Conservation (phyloP, 2,329 filamentous ascomycete genomes). For the Penicillium frequentans region DNA sequence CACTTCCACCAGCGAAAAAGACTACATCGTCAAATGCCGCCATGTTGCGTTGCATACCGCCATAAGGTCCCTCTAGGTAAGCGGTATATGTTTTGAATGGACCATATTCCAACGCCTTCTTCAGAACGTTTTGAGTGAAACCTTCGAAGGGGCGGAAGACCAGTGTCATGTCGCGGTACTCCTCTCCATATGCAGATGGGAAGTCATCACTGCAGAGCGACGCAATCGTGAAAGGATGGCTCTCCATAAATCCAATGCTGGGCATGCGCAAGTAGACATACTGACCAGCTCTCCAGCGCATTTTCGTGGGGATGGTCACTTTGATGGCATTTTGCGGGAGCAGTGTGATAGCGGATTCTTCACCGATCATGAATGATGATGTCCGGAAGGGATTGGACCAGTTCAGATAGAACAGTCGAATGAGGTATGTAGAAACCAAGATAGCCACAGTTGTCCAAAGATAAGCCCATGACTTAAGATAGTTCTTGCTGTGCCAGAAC, state of each 20-base stretch:
- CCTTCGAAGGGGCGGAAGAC: conserved; percentile 91
- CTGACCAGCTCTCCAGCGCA: conserved; percentile 90
- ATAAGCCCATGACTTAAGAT: conserved; percentile 85
- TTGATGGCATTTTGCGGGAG: conserved; percentile 95
- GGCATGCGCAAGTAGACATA: conserved; percentile 95
- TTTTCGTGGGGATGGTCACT: conserved; percentile 88
- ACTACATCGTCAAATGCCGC: conserved; percentile 93
- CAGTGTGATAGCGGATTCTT: conserved; percentile 85
- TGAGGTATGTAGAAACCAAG: conserved; percentile 71
- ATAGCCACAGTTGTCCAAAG: conserved; percentile 78
- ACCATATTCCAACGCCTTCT: conserved; percentile 78
- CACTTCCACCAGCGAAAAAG: conserved; percentile 88
- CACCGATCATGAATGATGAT: conserved; percentile 76
- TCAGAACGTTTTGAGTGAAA: conserved; percentile 82
- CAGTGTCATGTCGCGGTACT: conserved; percentile 83
- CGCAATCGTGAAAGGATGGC: conserved; percentile 93
- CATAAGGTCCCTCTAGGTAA: conserved; percentile 91
- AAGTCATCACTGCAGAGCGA: conserved; percentile 93
- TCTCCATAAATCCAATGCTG: conserved; percentile 84
- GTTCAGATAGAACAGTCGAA: conserved; percentile 82
- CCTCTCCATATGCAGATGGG: conserved; percentile 83
- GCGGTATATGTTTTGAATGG: conserved; percentile 90
- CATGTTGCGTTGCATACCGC: conserved; percentile 86
- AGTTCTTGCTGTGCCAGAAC: conserved; percentile 97
- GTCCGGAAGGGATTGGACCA: conserved; percentile 79